Base-by-base conservation (phyloP, 2,329 filamentous ascomycete species). In the Arthrobotrys sphaeroides region DNA sequence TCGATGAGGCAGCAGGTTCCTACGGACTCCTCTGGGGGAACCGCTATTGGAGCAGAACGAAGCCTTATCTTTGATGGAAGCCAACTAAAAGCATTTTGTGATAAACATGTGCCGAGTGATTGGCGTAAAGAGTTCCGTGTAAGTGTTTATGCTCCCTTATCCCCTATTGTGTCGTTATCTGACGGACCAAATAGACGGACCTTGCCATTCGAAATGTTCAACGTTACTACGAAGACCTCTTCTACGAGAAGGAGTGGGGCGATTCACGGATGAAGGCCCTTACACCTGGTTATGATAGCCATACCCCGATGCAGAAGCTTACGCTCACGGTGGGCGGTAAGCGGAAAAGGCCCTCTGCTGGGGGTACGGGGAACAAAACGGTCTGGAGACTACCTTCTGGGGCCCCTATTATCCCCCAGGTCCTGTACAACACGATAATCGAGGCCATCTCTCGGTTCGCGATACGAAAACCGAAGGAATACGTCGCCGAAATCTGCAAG, bases 341-440 rank as follows among this genome's bases (percentile, higher is more conserved):
- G 81, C 85, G 87, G 57, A 88, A 88, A 72, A 84, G 83, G 73
- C 83, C 85, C 6, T 84, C 84, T 18, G 57, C 24, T 4, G 67
- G 55, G 47, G 73, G 18, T 94, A 61, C 66, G n/a, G 67, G 73
- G 31, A 70, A 43, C 10, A 77, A 93, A 78, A 89, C 90, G 1
- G 87, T 90, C 1, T 99, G 95, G 95, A 94, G 94, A 82, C 84
- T 98, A 28, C 94, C 94, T 0, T 98, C 94, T 0, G 95, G 95
- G 2, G 95, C 95, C 5, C 95, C 95, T 0, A 92, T 99, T 5
- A 94, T 99, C 53, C 95, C 95, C 0, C 90, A 94, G 78, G 90
- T 91, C 1, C 91, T 98, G 2, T 93, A 93, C 77, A 91, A 94
- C 78, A 90, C 90, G 26, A 93, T 99, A 20, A 92, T 97, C 79